Evolutionary conservation across 495 filamentous ascomycete species (phyloP), one percentile per base, ranked within the genome.

Genomic region (Daldinia bambusicola): DNA sequence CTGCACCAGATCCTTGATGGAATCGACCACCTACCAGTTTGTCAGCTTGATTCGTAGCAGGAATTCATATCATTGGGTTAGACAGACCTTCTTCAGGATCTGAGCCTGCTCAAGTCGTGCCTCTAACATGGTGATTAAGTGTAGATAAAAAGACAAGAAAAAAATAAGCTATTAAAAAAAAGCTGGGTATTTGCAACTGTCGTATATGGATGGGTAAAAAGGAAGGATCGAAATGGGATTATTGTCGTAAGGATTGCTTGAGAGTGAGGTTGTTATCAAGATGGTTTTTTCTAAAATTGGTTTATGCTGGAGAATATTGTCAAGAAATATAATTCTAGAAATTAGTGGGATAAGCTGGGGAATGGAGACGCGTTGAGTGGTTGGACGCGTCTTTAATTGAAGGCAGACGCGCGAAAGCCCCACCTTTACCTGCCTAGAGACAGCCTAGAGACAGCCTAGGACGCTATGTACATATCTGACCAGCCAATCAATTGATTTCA

Each of bases 1-100:
- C 83, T 98, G 95, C 56, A 99, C 95, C 31, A 99, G 89, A 76
- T 99, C 96, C 83, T 97, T 98, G 89, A 99, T 97, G 66, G 95
- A 93, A 80, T 98, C 96, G 80, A 98, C 94, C 70, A 97, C 93
- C 95, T 97, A 74, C 51, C 68, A 32, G 14, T 20, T 38, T 45
- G 71, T 43, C 50, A 62, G 63, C 38, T 61, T 32, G 7, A 16
- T 14, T 40, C 8, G 10, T 32, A 45, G 37, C 1, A 37, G 16
- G 26, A 45, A 0, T 18, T 36, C 12, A 61, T 37, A 22, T 3
- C 26, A 14, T 22, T 36, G 56, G 6, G 41, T 60, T 60, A 34
- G n/a, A 50, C 81, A 58, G 81, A 96, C 95, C 90, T 95, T 95
- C 89, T 99, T 99, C 77, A 99, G 88, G 74, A 98, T 88, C 78